phyloP scores from a whole-genome alignment of 1,284 basidiomycete genomes.

The Phylloboletellus chloephorus region DNA sequence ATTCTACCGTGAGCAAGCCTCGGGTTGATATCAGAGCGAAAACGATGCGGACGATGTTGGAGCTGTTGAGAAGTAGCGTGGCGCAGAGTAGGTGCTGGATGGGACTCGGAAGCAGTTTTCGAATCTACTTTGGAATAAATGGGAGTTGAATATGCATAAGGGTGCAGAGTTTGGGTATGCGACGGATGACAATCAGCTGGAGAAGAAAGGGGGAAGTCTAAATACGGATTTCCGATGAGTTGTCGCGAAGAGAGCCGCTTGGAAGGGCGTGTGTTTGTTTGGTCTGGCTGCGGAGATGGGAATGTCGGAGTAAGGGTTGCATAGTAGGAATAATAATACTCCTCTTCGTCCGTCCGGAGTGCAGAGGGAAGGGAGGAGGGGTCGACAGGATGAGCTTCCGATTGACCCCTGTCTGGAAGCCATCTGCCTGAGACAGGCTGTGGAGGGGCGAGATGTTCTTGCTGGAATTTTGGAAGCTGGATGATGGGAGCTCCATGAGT shows the following conservation, averaged over 20 bases:
- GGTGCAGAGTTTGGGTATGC: constrained; percentile 40
- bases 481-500: constrained; percentile 10
- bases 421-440: constrained; percentile 18
- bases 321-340: constrained; percentile 44
- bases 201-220: constrained; percentile 17
- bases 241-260: constrained; percentile 11
- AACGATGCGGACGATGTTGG: constrained; percentile 4
- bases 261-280: constrained; percentile 3
- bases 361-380: constrained; percentile 22
- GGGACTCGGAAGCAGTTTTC: constrained; percentile 1
- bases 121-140: constrained; percentile 12
- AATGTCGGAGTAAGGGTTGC: constrained; percentile 24
- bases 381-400: constrained; percentile 15
- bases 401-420: constrained; percentile 8
- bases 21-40: neutral
- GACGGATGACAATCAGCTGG: constrained; percentile 19
- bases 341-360: constrained; percentile 31
- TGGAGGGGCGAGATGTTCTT: constrained; percentile 9
- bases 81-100: constrained; percentile 14
- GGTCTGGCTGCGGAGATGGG: constrained; percentile 5
- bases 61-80: constrained; percentile 20
- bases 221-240: constrained; percentile 15
- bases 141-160: constrained; percentile 47
- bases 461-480: constrained; percentile 14
- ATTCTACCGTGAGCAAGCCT: neutral